These are phyloP conservation scores for Alopecurus myosuroides DNA, from an alignment of 176 grass and related monocot species.

Conservation along the genomic window DNA sequence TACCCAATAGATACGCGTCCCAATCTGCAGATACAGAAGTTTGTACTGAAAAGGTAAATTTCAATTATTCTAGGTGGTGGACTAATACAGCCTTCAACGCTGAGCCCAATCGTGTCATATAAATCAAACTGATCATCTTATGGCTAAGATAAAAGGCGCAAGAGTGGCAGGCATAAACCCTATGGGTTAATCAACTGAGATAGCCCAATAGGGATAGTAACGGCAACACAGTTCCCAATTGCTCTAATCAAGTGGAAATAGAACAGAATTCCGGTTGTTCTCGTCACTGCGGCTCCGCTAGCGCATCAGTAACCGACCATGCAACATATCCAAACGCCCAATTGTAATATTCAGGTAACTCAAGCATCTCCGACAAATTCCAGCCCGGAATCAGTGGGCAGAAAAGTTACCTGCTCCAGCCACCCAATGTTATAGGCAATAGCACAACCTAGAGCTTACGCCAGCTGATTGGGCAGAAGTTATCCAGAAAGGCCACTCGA, in stretches of 20 bases:
- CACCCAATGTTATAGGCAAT: neutral
- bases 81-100: neutral
- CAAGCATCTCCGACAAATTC: neutral
- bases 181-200: neutral
- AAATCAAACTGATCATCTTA: neutral
- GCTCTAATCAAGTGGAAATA: neutral
- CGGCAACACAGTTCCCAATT: neutral
- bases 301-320: neutral
- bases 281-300: neutral
- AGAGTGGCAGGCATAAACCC: neutral
- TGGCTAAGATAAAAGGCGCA: neutral
- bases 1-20: neutral
- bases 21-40: neutral
- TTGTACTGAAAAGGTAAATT: neutral
- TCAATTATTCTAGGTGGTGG: neutral
- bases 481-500: neutral
- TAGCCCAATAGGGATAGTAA: neutral
- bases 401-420: neutral
- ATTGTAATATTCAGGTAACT: neutral
- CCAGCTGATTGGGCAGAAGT: neutral
- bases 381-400: neutral
- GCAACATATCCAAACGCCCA: neutral
- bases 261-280: neutral
- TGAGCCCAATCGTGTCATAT: neutral
- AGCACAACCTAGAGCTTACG: neutral